phyloP scores from a whole-genome alignment of 2,329 filamentous ascomycete species.

The Ceratocystis ficicola region DNA sequence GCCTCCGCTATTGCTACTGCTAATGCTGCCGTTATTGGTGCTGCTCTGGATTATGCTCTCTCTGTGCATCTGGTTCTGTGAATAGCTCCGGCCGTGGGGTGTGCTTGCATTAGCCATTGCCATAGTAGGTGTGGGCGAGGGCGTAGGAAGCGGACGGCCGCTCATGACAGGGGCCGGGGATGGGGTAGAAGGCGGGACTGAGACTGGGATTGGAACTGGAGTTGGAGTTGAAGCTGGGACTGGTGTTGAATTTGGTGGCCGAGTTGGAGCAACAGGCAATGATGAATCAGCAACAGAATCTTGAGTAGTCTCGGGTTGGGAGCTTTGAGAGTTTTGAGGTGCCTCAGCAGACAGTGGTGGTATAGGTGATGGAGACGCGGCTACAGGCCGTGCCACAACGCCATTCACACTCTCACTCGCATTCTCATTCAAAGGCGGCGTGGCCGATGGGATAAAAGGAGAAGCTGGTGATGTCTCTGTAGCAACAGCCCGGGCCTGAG shows the following conservation, averaged over 20 bases:
- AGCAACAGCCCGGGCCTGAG: constrained; percentile 13
- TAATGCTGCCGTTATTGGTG: not conserved
- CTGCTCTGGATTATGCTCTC: constrained; percentile 1
- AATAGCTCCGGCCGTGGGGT: constrained; percentile 17
- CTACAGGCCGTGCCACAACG: not conserved
- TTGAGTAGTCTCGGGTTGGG: not conserved
- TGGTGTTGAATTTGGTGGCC: not conserved
- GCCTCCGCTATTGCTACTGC: not conserved
- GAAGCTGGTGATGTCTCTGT: not conserved
- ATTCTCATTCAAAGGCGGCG: not conserved
- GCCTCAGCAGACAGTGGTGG: constrained; percentile 5
- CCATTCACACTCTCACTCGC: not conserved
- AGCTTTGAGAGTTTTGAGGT: not conserved
- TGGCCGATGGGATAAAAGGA: not conserved
- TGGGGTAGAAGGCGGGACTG: not conserved
- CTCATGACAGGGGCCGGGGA: not conserved
- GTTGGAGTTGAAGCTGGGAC: not conserved
- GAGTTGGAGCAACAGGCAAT: not conserved
- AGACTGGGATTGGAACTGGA: not conserved
- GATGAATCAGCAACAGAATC: not conserved
- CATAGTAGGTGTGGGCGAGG: constrained; percentile 8
- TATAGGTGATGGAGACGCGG: constrained; percentile 8
- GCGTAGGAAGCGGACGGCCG: constrained; percentile 8
- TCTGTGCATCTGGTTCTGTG: constrained; percentile 12
- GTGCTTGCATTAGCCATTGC: not conserved